A percentile compares a stretch with the other conserved stretches of the same genome.
phyloP scores from a whole-genome alignment of 495 filamentous ascomycete genomes.

The Xylaria venustula region DNA sequence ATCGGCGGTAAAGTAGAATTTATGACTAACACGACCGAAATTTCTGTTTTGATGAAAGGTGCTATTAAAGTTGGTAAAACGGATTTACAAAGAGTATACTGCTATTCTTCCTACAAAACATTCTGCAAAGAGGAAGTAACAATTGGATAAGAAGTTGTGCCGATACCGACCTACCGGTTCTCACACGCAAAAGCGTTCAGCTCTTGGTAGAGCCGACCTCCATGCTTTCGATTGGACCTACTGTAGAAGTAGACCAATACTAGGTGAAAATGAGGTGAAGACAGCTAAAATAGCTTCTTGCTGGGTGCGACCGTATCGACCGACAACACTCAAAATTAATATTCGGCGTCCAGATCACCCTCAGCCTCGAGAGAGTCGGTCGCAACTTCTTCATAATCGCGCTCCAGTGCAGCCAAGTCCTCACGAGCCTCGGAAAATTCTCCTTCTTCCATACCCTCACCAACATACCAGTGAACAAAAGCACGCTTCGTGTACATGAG shows the following conservation, averaged over 20 bases:
- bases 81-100: constrained; percentile 35
- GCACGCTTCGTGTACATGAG: constrained; percentile 99
- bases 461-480: constrained; percentile 99
- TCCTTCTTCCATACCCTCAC: constrained; percentile 99
- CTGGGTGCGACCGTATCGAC: constrained; percentile 22
- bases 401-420: constrained; percentile 95
- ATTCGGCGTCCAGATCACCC: constrained; percentile 88
- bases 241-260: constrained; percentile 24
- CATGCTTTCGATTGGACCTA: too few species aligned
- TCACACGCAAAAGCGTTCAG: not conserved
- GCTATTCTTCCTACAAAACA: constrained; percentile 31
- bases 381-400: constrained; percentile 98
- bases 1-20: too few species aligned
- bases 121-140: not conserved
- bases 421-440: constrained; percentile 99
- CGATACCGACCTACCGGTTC: not conserved
- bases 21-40: not conserved
- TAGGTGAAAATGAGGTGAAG: constrained; percentile 20
- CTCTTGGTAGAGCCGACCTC: constrained; percentile 15
- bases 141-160: constrained; percentile 2
- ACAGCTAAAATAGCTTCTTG: constrained; percentile 23
- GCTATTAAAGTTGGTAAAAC: constrained; percentile 33
- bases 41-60: constrained; percentile 8
- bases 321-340: constrained; percentile 56
- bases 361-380: constrained; percentile 92